Conservation (phyloP, 1,139 yeast genomes). For the Yamadazyma oceani region DNA sequence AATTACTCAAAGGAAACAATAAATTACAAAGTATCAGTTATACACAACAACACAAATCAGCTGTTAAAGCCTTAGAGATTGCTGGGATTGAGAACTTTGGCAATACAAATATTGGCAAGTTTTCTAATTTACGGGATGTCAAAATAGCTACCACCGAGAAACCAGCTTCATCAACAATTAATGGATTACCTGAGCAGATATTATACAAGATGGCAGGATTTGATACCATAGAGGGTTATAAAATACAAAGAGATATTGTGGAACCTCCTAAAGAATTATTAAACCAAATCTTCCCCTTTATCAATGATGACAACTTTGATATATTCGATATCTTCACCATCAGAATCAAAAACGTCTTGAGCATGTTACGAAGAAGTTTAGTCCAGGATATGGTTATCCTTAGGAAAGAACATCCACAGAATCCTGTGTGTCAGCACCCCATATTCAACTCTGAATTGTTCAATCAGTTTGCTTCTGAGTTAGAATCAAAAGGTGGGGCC, state of each 20-base stretch:
- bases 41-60: constrained; percentile 30
- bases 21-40: constrained; percentile 25
- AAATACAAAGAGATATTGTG: constrained; percentile 20
- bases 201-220: constrained; percentile 29
- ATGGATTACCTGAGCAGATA: constrained; percentile 17
- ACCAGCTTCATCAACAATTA: constrained; percentile 15
- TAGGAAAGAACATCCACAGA: constrained; percentile 24
- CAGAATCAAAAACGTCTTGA: constrained; percentile 21
- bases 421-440: constrained; percentile 28
- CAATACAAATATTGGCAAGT: constrained; percentile 21
- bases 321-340: constrained; percentile 15
- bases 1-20: constrained; percentile 28
- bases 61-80: constrained; percentile 22
- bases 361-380: constrained; percentile 24
- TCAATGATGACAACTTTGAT: constrained; percentile 17
- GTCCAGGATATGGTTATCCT: constrained; percentile 38
- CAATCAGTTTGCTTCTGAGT: constrained; percentile 19
- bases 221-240: constrained; percentile 18
- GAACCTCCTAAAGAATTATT: constrained; percentile 32
- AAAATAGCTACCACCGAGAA: constrained; percentile 12
- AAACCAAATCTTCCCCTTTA: constrained; percentile 32
- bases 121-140: constrained; percentile 20
- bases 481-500: constrained; percentile 16
- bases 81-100: constrained; percentile 23
- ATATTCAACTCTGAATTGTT: constrained; percentile 26